Evolutionary conservation across 805 yeast genomes (phyloP), one percentile per base, ranked within the genome.

Genomic region (Yarrowia sp.): DNA sequence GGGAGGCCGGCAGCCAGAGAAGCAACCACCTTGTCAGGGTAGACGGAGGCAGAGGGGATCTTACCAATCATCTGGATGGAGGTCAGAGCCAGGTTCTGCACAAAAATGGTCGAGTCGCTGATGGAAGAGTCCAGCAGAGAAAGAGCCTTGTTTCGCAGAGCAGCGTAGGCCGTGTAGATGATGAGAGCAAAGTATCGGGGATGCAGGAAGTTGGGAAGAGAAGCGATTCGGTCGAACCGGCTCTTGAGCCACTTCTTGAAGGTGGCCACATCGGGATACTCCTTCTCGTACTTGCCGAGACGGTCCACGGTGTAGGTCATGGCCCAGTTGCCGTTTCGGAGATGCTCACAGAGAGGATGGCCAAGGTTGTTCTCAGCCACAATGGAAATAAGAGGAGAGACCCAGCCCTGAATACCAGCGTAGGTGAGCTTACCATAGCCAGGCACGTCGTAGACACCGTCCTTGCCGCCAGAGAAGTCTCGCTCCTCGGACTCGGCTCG

Each of bases 1-100:
- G 99, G 99, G 67, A 93, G 81, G 1, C 98, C 99, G 1, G 99
- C 99, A 16, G 98, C 97, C 83, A 93, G 80, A 44, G 90, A 84
- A 1, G 96, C 89, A 16, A 85, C 82, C 46, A 59, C 64, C 11
- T 80, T 77, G 43, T 77, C 78, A 1, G 98, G 96, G 28, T 80
- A 76, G 63, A 95, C 79, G 0, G 97, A 89, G 0, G 97, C 90
- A 24, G 85, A 84, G 51, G 84, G 81, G 82, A 88, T 83, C 26
- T 68, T 71, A 0, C 96, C 96, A 35, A 87, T 83, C 96, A 93
- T 88, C 76, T 93, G 98, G 52, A 92, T 81, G 0, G 96, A 90
- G 1, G 90, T 85, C 74, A 93, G 74, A 0, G 96, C 89, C 69
- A 93, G 80, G 67, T 87, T 81, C 73, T 89, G 96, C 48, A 90